Evolutionary conservation across 257 asterid genomes (phyloP).

Genomic region (Rhazya stricta): DNA sequence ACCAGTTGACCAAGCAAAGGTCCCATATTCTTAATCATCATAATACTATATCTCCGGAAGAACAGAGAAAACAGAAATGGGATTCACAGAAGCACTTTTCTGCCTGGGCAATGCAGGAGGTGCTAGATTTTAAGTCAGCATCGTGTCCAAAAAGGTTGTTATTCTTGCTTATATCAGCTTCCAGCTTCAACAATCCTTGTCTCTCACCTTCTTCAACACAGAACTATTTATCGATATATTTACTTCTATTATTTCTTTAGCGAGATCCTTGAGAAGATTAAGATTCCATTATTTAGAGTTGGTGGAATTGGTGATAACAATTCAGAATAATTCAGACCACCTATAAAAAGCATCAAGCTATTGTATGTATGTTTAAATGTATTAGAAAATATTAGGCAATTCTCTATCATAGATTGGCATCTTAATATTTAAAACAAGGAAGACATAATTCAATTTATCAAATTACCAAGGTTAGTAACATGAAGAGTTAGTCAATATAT

Average conservation of each 20-base stretch:
- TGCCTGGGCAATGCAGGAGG: neutral
- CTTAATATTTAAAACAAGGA: neutral
- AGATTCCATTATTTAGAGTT: neutral
- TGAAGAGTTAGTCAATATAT: neutral
- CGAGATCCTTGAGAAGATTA: neutral
- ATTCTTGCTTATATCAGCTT: neutral
- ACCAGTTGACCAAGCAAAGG: neutral
- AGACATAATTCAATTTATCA: neutral
- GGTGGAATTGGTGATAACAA: neutral
- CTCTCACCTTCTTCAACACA: neutral
- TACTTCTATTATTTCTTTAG: neutral
- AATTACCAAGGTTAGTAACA: neutral
- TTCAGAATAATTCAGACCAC: neutral
- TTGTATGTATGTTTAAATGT: neutral
- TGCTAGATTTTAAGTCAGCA: neutral
- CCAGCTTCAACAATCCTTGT: neutral
- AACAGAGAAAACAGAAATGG: neutral
- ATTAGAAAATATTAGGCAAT: neutral
- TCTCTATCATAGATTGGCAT: neutral
- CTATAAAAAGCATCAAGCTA: neutral
- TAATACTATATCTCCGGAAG: neutral
- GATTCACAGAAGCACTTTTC: neutral
- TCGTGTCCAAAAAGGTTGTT: neutral
- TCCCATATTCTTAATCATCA: neutral
- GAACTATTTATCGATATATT: neutral